Evolutionary conservation across 2,329 filamentous ascomycete genomes (phyloP).

Genomic region (Pseudogymnoascus sp.): DNA sequence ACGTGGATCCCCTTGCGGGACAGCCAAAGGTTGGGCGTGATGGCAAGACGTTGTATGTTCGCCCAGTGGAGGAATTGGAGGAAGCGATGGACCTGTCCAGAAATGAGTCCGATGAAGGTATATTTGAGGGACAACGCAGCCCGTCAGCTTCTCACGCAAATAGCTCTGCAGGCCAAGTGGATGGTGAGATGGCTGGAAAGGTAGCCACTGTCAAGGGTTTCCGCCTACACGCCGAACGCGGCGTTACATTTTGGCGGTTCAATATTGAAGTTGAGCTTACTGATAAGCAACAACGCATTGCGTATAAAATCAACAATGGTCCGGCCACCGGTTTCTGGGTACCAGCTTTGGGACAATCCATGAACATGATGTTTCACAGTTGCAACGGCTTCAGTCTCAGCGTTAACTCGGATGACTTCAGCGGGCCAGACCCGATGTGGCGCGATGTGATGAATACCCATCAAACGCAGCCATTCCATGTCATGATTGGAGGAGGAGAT

Average conservation of each 20-base stretch:
- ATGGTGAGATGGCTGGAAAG: constrained; percentile 74
- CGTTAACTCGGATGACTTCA: constrained; percentile 70
- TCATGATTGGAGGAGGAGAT: constrained; percentile 95
- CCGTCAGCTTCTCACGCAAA: constrained; percentile 45
- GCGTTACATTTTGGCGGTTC: constrained; percentile 95
- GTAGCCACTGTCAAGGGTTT: constrained; percentile 77
- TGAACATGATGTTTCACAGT: constrained; percentile 99
- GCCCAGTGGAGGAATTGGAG: constrained; percentile 77
- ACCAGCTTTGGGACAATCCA: constrained; percentile 69
- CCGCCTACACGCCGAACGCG: constrained; percentile 74
- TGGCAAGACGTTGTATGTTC: constrained; percentile 79
- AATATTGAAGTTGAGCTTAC: constrained; percentile 86
- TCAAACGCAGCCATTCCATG: constrained; percentile 86
- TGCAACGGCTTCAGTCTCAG: constrained; percentile 90
- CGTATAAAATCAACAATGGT: constrained; percentile 90
- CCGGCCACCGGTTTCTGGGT: constrained; percentile 92
- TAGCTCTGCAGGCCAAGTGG: constrained; percentile 46
- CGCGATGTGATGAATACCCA: constrained; percentile 90
- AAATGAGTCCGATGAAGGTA: constrained; percentile 69
- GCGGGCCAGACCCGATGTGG: constrained; percentile 93
- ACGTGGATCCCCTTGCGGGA: constrained; percentile 82
- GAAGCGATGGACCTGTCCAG: constrained; percentile 70
- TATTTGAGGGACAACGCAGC: constrained; percentile 64
- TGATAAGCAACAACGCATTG: constrained; percentile 71
- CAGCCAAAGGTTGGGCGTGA: constrained; percentile 77